These are phyloP conservation scores for Kurtzmaniella fragi DNA, from an alignment of 805 yeast genomes.

Conservation along the genomic window DNA sequence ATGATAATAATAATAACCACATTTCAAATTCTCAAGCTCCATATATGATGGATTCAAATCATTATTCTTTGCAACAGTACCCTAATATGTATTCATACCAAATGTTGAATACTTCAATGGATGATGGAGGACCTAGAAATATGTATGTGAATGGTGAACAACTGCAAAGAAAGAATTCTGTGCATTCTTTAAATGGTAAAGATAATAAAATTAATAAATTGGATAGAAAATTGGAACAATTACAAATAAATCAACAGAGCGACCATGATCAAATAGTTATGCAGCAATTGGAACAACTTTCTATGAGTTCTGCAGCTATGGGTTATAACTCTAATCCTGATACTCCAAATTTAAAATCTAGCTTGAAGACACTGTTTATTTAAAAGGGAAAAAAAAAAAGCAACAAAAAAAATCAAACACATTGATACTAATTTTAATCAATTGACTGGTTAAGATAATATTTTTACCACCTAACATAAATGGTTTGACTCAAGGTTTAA, in stretches of 20 bases:
- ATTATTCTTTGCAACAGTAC: background rate
- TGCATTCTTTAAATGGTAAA: background rate
- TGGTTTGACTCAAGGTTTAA: no score
- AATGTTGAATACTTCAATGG: slow-evolving; percentile 2
- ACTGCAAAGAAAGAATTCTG: background rate
- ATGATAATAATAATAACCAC: background rate
- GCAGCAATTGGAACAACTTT: slow-evolving; percentile 43
- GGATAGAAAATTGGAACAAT: background rate
- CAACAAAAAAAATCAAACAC: background rate
- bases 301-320: slow-evolving; percentile 42
- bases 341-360: slow-evolving; percentile 25
- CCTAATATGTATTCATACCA: background rate
- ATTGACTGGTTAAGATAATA: no score
- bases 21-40: background rate
- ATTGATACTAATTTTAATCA: background rate
- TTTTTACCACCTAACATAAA: no score
- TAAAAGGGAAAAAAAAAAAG: slow-evolving; percentile 6
- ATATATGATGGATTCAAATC: background rate
- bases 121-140: slow-evolving; percentile 2
- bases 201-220: background rate
- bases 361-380: slow-evolving; percentile 20
- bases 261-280: slow-evolving; percentile 30
- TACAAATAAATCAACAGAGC: slow-evolving; percentile 1
- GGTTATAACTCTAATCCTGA: slow-evolving; percentile 43
- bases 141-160: slow-evolving; percentile 1